Percentiles rank a stretch among this genome's conserved stretches.
Conservation (phyloP, 257 asterid species). For the Nicotiana knightiana region DNA sequence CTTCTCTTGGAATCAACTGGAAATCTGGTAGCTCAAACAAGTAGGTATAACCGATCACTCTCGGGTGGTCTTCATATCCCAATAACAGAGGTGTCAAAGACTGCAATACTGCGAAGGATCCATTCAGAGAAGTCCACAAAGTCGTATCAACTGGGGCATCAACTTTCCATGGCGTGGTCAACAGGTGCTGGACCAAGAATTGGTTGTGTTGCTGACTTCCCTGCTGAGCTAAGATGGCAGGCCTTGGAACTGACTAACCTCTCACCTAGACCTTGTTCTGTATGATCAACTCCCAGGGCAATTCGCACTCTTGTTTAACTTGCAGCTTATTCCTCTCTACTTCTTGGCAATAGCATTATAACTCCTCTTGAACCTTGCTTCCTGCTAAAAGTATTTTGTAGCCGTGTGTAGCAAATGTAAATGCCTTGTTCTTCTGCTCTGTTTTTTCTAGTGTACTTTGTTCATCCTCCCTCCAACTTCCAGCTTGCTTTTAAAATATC, state of each 20-base stretch:
- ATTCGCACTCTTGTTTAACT: conserved; percentile 26
- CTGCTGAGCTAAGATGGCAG: conserved; percentile 66
- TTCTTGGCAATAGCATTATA: conserved; percentile 2
- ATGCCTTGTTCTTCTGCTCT: not conserved
- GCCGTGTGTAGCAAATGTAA: not conserved
- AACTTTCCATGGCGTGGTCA: conserved; percentile 63
- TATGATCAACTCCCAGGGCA: conserved; percentile 29
- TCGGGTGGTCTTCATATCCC: conserved; percentile 84
- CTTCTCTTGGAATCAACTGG: conserved; percentile 18
- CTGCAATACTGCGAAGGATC: conserved; percentile 54
- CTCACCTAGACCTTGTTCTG: conserved; percentile 46
- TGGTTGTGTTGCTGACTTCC: conserved; percentile 89
- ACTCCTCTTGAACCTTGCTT: not conserved
- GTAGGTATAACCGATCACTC: conserved; percentile 57
- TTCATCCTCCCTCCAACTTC: not conserved
- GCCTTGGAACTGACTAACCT: conserved; percentile 82
- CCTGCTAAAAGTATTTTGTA: not conserved
- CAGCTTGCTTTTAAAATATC: not conserved
- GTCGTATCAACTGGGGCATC: conserved; percentile 73
- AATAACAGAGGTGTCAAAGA: conserved; percentile 56
- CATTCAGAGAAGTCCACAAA: conserved; percentile 65
- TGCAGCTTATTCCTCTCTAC: conserved; percentile 15
- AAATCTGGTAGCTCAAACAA: conserved; percentile 30
- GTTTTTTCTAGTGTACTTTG: not conserved
- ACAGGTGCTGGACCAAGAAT: conserved; percentile 93